Evolutionary conservation across 1,284 basidiomycete species (phyloP), one percentile per base, ranked within the genome.

Genomic region (Boletus sp.): DNA sequence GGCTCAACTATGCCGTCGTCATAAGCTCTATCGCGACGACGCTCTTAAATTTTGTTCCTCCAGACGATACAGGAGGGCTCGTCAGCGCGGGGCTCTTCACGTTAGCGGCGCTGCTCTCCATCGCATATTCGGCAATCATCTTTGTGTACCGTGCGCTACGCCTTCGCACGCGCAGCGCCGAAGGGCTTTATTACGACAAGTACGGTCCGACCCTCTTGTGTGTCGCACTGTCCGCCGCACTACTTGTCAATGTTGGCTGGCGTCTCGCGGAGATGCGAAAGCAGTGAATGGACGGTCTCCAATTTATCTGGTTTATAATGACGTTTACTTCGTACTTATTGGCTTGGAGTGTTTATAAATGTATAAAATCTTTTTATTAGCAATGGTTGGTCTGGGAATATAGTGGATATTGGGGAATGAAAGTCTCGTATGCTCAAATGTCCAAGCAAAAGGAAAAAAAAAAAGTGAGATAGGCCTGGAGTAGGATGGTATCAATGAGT

Each of bases 1-100:
- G 95, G 95, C 75, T 96, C 41, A 87, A 94, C 65, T 94, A 91
- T 60, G 84, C 89, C 1, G 90, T 98, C 51, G 81, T 94, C 57
- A 84, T 95, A 53, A 88, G 87, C 17, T 84, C 84, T 13, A 92
- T 97, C 55, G 91, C 93, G 8, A 94, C 93, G 34, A 84, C 88
- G 10, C 75, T 96, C 35, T 79, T 98, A 55, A 98, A 96, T 74
- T 97, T 96, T 62, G 74, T 88, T 36, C 76, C 82, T 4, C 76
- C 88, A 0, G 76, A 82, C 17, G 94, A 97, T 68, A 69, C 73
- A 14, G 76, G 76, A 8, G 94, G 93, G 5, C 76, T 96, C 34
- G 82, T 95, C 61, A 87, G 88, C 52, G 89, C 94, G 8, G 78
- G 80, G 10, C 73, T 91, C 49, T 99, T 99, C 73, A 97, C 94